Evolutionary conservation across 352 stramenopile genomes (phyloP).

Genomic region (Thraustochytrium striatum): DNA sequence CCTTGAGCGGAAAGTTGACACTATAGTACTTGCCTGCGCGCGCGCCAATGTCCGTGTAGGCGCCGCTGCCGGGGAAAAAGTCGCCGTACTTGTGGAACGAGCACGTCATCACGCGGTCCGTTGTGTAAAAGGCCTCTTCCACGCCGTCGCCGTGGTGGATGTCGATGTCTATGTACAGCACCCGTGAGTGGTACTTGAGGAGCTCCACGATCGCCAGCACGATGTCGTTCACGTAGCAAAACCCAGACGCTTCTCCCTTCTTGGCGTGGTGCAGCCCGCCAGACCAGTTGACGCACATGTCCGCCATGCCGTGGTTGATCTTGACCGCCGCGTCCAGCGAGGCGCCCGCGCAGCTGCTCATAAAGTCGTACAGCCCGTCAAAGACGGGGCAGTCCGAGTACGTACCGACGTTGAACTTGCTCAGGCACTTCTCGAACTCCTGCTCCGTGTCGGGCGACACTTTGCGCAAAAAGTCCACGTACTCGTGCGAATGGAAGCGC

Average conservation of each 20-base stretch:
- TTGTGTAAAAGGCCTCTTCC: constrained; percentile 58
- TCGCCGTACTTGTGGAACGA: constrained; percentile 60
- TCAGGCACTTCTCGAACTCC: constrained; percentile 48
- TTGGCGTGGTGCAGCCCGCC: constrained; percentile 59
- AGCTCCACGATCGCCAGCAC: constrained; percentile 57
- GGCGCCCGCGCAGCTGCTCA: constrained; percentile 90
- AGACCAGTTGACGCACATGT: constrained; percentile 57
- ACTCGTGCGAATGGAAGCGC: constrained; percentile 95
- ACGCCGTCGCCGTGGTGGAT: constrained; percentile 59
- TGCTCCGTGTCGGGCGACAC: constrained; percentile 91
- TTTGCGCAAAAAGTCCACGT: constrained; percentile 93
- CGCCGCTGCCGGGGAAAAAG: constrained; percentile 57
- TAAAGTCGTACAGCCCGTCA: constrained; percentile 98
- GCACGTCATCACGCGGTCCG: constrained; percentile 57
- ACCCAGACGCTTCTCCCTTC: constrained; percentile 58
- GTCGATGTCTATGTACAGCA: constrained; percentile 59
- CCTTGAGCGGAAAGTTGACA: constrained; percentile 54
- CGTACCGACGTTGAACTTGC: constrained; percentile 88
- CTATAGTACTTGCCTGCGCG: constrained; percentile 51
- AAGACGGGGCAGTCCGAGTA: constrained; percentile 97
- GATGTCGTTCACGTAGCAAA: constrained; percentile 61
- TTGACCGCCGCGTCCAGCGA: constrained; percentile 65
- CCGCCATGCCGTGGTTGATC: constrained; percentile 52
- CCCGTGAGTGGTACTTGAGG: constrained; percentile 52
- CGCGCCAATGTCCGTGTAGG: constrained; percentile 49